Evolutionary conservation across 495 filamentous ascomycete species (phyloP).

Genomic region (Daldinia caldariorum): DNA sequence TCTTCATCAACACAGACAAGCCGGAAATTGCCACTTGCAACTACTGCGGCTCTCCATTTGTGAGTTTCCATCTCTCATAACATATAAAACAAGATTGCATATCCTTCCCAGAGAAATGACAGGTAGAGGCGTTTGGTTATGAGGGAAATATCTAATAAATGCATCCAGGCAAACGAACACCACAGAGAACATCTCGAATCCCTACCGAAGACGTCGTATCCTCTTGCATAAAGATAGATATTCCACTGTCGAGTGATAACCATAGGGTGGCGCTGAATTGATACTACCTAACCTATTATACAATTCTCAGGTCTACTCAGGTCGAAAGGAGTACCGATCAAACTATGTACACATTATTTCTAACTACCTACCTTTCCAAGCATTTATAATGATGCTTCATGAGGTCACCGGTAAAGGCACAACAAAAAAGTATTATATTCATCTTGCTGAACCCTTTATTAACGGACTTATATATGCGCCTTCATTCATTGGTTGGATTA

Average conservation of each 20-base stretch:
- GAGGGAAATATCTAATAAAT: conserved; percentile 36
- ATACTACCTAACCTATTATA: neutral
- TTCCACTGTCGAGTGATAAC: neutral
- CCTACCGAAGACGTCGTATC: conserved; percentile 79
- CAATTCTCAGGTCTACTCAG: conserved; percentile 2
- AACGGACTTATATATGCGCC: neutral
- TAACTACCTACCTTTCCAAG: conserved; percentile 14
- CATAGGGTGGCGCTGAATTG: conserved; percentile 2
- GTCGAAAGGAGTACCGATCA: conserved; percentile 16
- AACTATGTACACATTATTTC: conserved; percentile 46
- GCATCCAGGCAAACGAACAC: conserved; percentile 81
- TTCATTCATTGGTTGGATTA: conserved; percentile 7
- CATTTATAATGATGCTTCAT: conserved; percentile 32
- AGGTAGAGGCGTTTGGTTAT: neutral
- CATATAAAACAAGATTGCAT: neutral
- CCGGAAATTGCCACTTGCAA: conserved; percentile 87
- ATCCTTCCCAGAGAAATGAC: neutral
- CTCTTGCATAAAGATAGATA: conserved; percentile 58
- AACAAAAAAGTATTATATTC: neutral
- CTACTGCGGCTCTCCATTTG: conserved; percentile 96
- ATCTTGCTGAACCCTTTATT: neutral
- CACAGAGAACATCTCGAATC: conserved; percentile 84
- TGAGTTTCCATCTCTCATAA: conserved; percentile 60
- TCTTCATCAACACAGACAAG: conserved; percentile 99
- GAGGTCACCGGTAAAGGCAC: conserved; percentile 11